A percentile compares a stretch with the other conserved stretches of the same genome.
Conservation (phyloP, 192 early-diverging fungal genomes). For the Thamnidium elegans region DNA sequence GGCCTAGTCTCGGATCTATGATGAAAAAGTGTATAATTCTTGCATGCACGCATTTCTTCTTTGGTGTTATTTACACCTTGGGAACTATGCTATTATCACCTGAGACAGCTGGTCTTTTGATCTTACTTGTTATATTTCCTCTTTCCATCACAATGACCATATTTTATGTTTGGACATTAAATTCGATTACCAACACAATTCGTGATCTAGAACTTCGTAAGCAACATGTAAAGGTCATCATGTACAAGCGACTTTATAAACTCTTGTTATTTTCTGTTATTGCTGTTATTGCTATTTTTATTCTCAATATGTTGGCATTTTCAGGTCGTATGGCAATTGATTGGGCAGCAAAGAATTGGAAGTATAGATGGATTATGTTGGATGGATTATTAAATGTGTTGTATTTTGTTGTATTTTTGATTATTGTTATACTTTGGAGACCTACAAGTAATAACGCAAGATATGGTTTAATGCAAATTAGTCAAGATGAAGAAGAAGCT, state of each 20-base stretch:
- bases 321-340: constrained; percentile 55
- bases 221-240: constrained; percentile 86
- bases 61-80: constrained; percentile 83
- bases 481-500: constrained; percentile 68
- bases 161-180: constrained; percentile 94
- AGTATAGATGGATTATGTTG: constrained; percentile 85
- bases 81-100: constrained; percentile 72
- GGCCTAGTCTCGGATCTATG: constrained; percentile 82
- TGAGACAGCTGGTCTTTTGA: constrained; percentile 64
- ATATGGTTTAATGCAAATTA: constrained; percentile 85
- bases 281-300: constrained; percentile 74
- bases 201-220: constrained; percentile 70
- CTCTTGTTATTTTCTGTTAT: constrained; percentile 75
- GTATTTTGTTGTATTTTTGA: constrained; percentile 75
- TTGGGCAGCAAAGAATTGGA: constrained; percentile 79
- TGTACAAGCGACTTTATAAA: constrained; percentile 84
- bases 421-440: constrained; percentile 87
- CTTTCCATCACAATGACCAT: constrained; percentile 85
- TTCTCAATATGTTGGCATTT: constrained; percentile 79
- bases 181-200: constrained; percentile 77
- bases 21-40: constrained; percentile 87
- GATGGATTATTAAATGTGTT: constrained; percentile 92
- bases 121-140: constrained; percentile 82
- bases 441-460: constrained; percentile 90
- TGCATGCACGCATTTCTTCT: constrained; percentile 79